Percentiles rank a stretch among this genome's conserved stretches.
Evolutionary conservation across 2,329 filamentous ascomycete genomes (phyloP).

Genomic region (Aspergillus clavatus): DNA sequence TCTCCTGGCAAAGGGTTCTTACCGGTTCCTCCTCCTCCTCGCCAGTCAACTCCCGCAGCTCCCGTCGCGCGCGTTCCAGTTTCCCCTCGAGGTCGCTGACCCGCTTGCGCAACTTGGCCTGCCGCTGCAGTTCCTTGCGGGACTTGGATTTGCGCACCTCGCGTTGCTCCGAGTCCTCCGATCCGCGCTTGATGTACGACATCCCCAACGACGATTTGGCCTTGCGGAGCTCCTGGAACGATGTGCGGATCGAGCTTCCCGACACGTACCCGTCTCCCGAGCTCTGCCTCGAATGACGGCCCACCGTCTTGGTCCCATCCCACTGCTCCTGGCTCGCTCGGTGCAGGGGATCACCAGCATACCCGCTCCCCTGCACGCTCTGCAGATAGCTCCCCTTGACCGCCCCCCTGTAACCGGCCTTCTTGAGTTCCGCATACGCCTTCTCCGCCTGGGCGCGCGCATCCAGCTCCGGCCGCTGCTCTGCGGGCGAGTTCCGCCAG

Average conservation of each 20-base stretch:
- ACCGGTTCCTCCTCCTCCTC: conserved; percentile 26
- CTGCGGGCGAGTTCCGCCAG: conserved; percentile 44
- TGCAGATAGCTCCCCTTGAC: conserved; percentile 30
- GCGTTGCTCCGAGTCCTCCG: conserved; percentile 21
- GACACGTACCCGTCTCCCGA: conserved; percentile 15
- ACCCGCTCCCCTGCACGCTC: conserved; percentile 13
- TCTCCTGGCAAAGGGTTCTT: conserved; percentile 20
- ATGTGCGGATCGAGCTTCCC: conserved; percentile 27
- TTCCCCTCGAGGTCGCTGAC: conserved; percentile 59
- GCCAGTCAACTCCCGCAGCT: conserved; percentile 48
- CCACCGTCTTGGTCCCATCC: conserved; percentile 17
- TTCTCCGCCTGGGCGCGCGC: conserved; percentile 46
- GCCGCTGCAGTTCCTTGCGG: conserved; percentile 53
- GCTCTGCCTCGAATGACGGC: conserved; percentile 13
- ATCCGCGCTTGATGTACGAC: conserved; percentile 21
- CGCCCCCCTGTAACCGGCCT: conserved; percentile 45
- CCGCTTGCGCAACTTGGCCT: conserved; percentile 54
- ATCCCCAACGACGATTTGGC: conserved; percentile 29
- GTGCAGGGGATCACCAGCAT: conserved; percentile 32
- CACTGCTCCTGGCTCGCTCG: conserved; percentile 30
- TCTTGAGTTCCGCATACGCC: conserved; percentile 52
- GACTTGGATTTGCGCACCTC: conserved; percentile 47
- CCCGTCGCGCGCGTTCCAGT: conserved; percentile 50
- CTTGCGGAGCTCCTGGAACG: conserved; percentile 34
- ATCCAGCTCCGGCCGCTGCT: conserved; percentile 36